phyloP scores from a whole-genome alignment of 1,139 yeast genomes.

The Pichia sp. region DNA sequence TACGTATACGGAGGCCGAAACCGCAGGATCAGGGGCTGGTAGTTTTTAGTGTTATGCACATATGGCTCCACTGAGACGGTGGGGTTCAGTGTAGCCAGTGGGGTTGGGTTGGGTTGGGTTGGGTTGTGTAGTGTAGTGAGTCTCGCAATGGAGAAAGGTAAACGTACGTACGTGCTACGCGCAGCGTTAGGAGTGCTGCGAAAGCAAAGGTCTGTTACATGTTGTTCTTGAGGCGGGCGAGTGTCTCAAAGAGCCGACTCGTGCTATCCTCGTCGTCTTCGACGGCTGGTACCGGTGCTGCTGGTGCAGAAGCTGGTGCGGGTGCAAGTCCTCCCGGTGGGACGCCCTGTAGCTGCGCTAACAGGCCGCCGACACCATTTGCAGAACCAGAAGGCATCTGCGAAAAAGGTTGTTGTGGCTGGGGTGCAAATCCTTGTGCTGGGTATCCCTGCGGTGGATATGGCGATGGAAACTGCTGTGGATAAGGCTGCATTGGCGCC shows the following conservation, averaged over 20 bases:
- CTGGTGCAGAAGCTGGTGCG: constrained; percentile 5
- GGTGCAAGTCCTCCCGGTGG: constrained; percentile 2
- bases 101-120: too few species aligned
- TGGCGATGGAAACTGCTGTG: neutral
- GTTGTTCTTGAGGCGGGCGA: constrained; percentile 29
- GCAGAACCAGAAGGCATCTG: neutral
- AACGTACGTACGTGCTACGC: too few species aligned
- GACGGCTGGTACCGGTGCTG: constrained; percentile 4
- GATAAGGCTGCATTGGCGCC: constrained; percentile 3
- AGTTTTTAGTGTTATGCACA: too few species aligned
- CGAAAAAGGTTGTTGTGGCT: neutral
- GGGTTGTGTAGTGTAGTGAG: neutral
- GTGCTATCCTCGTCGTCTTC: constrained; percentile 23
- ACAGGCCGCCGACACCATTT: constrained; percentile 5
- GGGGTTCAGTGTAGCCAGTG: too few species aligned
- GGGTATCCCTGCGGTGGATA: neutral
- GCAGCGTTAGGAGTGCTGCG: too few species aligned
- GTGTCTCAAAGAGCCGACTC: constrained; percentile 27
- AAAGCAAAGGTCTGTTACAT: too few species aligned
- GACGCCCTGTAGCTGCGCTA: constrained; percentile 6
- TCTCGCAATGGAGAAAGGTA: neutral
- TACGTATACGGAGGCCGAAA: too few species aligned
- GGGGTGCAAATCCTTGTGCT: neutral
- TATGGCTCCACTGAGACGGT: too few species aligned
- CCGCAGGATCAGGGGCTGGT: too few species aligned